Evolutionary conservation across 2,329 filamentous ascomycete genomes (phyloP).

Genomic region (Penicillium sp.): DNA sequence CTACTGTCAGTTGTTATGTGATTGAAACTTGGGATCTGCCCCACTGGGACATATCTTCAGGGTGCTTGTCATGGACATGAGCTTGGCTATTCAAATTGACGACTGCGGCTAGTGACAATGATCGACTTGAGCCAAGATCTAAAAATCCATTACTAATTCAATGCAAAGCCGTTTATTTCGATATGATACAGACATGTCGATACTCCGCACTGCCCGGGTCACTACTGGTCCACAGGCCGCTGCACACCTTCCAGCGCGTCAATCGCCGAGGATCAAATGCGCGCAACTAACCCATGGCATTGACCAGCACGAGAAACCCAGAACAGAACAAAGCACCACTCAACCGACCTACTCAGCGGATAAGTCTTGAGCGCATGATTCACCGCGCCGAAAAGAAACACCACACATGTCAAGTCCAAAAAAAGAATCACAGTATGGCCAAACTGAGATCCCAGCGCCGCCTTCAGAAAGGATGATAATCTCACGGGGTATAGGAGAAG

Average conservation of each 20-base stretch:
- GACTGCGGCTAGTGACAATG: too few relatives aligned
- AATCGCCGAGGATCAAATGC: neutral
- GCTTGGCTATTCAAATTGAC: too few relatives aligned
- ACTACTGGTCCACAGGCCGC: neutral
- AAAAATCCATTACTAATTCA: slow-evolving; percentile 1
- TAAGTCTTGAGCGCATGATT: slow-evolving; percentile 19
- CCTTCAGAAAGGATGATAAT: slow-evolving; percentile 15
- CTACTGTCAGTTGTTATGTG: slow-evolving; percentile 1
- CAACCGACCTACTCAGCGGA: slow-evolving; percentile 30
- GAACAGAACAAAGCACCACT: slow-evolving; percentile 3
- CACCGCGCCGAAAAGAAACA: slow-evolving; percentile 16
- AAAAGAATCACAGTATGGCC: slow-evolving; percentile 14
- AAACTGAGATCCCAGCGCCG: slow-evolving; percentile 11
- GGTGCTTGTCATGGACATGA: too few relatives aligned
- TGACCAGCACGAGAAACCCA: neutral
- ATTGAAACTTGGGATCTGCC: neutral
- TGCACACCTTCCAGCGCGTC: slow-evolving; percentile 8
- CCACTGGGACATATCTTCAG: too few relatives aligned
- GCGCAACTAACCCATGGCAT: neutral
- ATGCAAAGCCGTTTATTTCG: slow-evolving; percentile 6
- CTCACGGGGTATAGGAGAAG: slow-evolving; percentile 25
- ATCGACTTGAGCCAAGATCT: neutral
- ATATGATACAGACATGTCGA: slow-evolving; percentile 12
- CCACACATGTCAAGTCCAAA: slow-evolving; percentile 20
- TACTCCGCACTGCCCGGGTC: neutral